Evolutionary conservation across 768 basidiomycete genomes (phyloP), one percentile per base, ranked within the genome.

Genomic region (Lactarius hengduanensis): DNA sequence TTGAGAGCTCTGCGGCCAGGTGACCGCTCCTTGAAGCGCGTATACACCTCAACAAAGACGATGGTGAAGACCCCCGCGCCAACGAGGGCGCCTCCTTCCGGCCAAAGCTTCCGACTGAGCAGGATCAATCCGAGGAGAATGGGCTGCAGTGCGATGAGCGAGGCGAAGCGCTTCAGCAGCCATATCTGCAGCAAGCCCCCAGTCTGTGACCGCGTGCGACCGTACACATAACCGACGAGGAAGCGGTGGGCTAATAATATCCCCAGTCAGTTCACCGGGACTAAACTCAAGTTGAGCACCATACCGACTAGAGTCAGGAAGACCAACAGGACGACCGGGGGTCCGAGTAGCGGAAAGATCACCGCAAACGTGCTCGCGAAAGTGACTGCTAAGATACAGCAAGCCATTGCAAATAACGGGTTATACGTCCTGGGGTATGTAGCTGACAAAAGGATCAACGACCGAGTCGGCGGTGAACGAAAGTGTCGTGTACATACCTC

Each of bases 161-260:
- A 87, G 50, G 84, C 90, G 58, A 93, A 82, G 59, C 90, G 83
- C 61, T 86, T 85, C 47, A 92, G 74, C 4, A 92, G 78, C 89
- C 91, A 92, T 34, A 93, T 81, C 69, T 89, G 87, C 26, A 91
- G 75, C 32, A 88, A 76, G 8, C 90, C 90, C 16, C 91, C 90
- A 1, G 90, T 91, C 72, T 89, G 87, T 8, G 88, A 89, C 65
- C 84, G 83, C 30, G 86, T 87, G 47, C 88, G 82, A 1, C 83
- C 89, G 72, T 88, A 90, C 22, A 92, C 90, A 74, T 92, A 91
- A 41, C 90, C 88, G 66, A 91, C 78, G 61, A 92, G 82, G 77
- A 84, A 92, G 43, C 90, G 88, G 76, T 91, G 89, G n/a, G 91
- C 91, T 90, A 69, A 36, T n/a, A n/a, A n/a, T 32, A 58, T 6